phyloP scores from a whole-genome alignment of 2,329 filamentous ascomycete genomes.

The Penicillium sumatraense region DNA sequence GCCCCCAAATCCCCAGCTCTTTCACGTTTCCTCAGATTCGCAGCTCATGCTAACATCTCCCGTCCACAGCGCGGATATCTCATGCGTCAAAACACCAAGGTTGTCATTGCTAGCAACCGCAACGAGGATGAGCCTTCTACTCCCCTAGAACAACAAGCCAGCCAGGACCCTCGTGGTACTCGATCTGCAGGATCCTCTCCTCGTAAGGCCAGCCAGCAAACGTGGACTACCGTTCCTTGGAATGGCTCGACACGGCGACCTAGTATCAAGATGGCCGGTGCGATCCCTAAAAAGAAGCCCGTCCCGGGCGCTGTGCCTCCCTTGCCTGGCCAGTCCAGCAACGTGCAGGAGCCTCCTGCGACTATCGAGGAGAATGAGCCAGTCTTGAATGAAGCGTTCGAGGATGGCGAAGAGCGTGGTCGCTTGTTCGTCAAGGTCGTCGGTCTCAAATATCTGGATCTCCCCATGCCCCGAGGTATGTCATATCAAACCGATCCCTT shows the following conservation, averaged over 20 bases:
- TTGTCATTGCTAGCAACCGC: conserved; percentile 84
- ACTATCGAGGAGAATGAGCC: conserved; percentile 72
- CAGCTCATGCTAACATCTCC: conserved; percentile 65
- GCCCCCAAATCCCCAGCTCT: conserved; percentile 25
- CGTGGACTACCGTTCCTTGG: conserved; percentile 97
- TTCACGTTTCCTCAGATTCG: conserved; percentile 23
- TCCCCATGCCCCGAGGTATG: conserved; percentile 84
- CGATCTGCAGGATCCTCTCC: conserved; percentile 72
- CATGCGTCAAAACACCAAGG: conserved; percentile 98
- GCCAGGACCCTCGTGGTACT: conserved; percentile 47
- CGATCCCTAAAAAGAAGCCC: conserved; percentile 64
- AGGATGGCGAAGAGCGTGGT: conserved; percentile 85
- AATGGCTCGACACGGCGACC: conserved; percentile 76
- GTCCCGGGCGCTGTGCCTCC: conserved; percentile 73
- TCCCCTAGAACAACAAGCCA: conserved; percentile 31
- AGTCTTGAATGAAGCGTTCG: conserved; percentile 62
- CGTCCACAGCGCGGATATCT: conserved; percentile 90
- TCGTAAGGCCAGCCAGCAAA: conserved; percentile 81
- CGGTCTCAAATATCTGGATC: conserved; percentile 91
- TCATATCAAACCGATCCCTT: conserved; percentile 1
- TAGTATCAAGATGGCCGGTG: conserved; percentile 63
- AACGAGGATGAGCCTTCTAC: conserved; percentile 60
- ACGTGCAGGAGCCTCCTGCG: conserved; percentile 65
- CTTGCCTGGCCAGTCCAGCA: conserved; percentile 85
- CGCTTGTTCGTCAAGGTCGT: conserved; percentile 98